A percentile compares a stretch with the other conserved stretches of the same genome.
These are phyloP conservation scores for Phylloporus sp. DNA, from an alignment of 768 basidiomycete genomes.

Conservation along the genomic window DNA sequence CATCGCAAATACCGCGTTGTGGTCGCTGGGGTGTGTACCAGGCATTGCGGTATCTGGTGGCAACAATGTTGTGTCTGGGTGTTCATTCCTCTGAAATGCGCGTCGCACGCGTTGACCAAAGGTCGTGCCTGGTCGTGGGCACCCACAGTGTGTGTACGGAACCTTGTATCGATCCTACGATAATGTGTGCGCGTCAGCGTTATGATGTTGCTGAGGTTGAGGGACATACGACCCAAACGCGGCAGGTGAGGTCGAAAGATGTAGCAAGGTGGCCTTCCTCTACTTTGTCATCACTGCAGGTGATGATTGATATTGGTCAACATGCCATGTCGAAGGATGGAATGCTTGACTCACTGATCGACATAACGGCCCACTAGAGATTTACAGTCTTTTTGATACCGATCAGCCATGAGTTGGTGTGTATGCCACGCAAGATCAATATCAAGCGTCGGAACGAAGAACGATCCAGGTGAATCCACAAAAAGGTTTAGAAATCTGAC, in stretches of 20 bases:
- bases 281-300: conserved; percentile 47
- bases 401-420: conserved; percentile 48
- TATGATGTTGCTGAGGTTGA: not conserved
- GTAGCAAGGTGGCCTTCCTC: conserved; percentile 41
- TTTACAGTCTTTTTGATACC: conserved; percentile 43
- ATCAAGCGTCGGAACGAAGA: conserved; percentile 60
- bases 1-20: conserved; percentile 42
- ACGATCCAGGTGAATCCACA: conserved; percentile 38
- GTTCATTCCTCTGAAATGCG: conserved; percentile 1
- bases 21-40: conserved; percentile 52
- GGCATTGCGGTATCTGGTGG: conserved; percentile 35
- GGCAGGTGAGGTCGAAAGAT: conserved; percentile 48
- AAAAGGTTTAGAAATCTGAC: conserved; percentile 50
- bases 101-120: conserved; percentile 42
- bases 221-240: conserved; percentile 40
- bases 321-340: not conserved
- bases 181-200: not conserved
- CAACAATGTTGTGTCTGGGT: conserved; percentile 23
- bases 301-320: not conserved
- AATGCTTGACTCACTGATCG: conserved; percentile 44
- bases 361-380: conserved; percentile 41
- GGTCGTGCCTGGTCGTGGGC: conserved; percentile 43
- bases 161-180: conserved; percentile 43
- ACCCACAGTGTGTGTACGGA: conserved; percentile 57
- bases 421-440: conserved; percentile 75